Base-by-base conservation (phyloP, 2,329 filamentous ascomycete species). In the Trichoderma simmonsii region DNA sequence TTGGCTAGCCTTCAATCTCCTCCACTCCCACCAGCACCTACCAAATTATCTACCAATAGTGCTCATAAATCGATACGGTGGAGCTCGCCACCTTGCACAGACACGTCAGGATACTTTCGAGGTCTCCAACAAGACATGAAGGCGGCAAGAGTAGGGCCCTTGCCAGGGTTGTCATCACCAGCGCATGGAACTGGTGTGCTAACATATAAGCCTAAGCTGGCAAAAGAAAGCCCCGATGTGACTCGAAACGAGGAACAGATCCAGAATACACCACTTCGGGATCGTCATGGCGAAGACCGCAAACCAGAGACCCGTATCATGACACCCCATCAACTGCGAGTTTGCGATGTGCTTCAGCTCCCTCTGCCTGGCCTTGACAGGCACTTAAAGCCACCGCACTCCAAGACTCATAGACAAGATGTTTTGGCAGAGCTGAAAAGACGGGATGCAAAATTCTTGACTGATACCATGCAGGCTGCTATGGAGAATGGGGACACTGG, bases 351-450 rank as follows among this genome's bases (percentile, higher is more conserved):
- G 18, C 66, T 73, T 36, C 66, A 76, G 18, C 71, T 77, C 7
- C 76, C 79, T 2, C 71, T 79, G 21, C 75, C 76, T 18, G 74
- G 73, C 5, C 71, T 79, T 8, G 74, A 77, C 4, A 74, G 75
- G 68, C 75, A 77, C 34, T 48, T 79, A 6, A 69, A 64, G 18
- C 74, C 74, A 9, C 18, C 9, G 2, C 48, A 70, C 8, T 15
- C 56, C 8, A 72, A 74, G 43, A 73, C 66, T 7, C 73, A 75
- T 32, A 75, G 78, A 14, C 67, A 77, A 61, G 70, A 76, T 15
- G 73, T 81, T n/a, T 73, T 81, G 11, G 74, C 74, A 32, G 74
- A 79, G 39, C 75, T 81, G 8, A 76, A 78, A 64, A 77, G 72
- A 21, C 75, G 76, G 6, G 78, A 79, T 4, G 72, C 73, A 4